Conservation (phyloP, 257 asterid species). For the Buddleja alternifolia region DNA sequence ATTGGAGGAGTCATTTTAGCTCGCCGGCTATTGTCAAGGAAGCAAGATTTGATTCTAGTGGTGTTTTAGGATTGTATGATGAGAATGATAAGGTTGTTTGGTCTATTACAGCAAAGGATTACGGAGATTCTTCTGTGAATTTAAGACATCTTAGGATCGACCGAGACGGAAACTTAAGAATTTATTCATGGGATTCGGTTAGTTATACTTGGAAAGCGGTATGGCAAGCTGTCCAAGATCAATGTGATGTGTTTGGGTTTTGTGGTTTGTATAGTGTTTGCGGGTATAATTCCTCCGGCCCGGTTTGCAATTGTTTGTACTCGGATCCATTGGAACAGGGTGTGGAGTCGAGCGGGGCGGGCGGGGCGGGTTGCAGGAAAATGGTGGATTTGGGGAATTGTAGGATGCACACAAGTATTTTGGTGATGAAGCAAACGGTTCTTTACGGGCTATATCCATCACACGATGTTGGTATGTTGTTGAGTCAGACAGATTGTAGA, state of each 20-base stretch:
- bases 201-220: conserved; percentile 50
- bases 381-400: conserved; percentile 66
- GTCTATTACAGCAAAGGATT: conserved; percentile 61
- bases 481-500: conserved; percentile 59
- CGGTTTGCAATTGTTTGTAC: conserved; percentile 59
- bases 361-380: conserved; percentile 50
- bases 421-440: conserved; percentile 52
- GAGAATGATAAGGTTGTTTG: conserved; percentile 42
- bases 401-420: conserved; percentile 53
- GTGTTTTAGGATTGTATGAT: conserved; percentile 56
- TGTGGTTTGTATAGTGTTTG: conserved; percentile 69
- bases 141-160: conserved; percentile 63
- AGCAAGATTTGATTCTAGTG: conserved; percentile 50
- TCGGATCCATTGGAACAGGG: conserved; percentile 34
- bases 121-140: conserved; percentile 50
- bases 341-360: conserved; percentile 30
- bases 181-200: conserved; percentile 60
- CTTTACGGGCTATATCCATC: conserved; percentile 72
- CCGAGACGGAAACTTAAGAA: conserved; percentile 67
- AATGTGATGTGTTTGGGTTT: conserved; percentile 61
- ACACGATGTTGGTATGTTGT: conserved; percentile 44
- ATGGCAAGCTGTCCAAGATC: conserved; percentile 74
- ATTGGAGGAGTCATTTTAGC: conserved; percentile 56
- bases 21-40: conserved; percentile 34
- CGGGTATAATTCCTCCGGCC: conserved; percentile 55